phyloP scores from a whole-genome alignment of 768 basidiomycete species.

The Tricholoma matsutake region DNA sequence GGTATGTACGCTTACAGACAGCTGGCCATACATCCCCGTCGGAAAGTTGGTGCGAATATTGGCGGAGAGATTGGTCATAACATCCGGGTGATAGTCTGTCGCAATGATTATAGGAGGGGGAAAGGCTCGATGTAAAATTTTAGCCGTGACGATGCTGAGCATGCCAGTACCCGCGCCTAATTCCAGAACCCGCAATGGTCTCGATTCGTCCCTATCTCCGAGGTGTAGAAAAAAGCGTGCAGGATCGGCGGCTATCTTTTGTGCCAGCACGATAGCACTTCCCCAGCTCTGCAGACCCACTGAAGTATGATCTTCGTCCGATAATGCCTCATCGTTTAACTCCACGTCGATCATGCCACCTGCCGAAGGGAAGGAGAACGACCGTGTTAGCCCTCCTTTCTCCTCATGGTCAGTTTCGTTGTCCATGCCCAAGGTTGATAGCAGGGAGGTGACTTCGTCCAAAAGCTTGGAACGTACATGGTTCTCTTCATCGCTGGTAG shows the following conservation, averaged over 20 bases:
- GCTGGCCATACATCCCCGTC: constrained; percentile 5
- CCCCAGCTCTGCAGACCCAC: constrained; percentile 88
- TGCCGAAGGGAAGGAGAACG: constrained; percentile 44
- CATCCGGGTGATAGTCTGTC: constrained; percentile 78
- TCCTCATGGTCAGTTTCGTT: constrained; percentile 28
- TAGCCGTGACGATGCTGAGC: constrained; percentile 66
- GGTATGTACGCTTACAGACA: constrained; percentile 39
- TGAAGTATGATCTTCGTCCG: constrained; percentile 66
- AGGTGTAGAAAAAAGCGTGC: constrained; percentile 33
- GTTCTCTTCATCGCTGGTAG: constrained; percentile 31
- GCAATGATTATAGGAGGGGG: constrained; percentile 44
- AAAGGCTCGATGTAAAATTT: constrained; percentile 36
- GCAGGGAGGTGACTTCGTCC: constrained; percentile 57
- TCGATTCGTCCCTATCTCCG: background rate
- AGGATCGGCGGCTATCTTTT: constrained; percentile 53
- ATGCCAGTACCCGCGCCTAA: constrained; percentile 86
- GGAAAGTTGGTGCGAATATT: constrained; percentile 59
- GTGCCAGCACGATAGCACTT: constrained; percentile 67
- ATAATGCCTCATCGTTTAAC: constrained; percentile 68
- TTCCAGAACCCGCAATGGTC: constrained; percentile 56
- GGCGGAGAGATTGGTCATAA: constrained; percentile 59
- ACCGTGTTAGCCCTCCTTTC: constrained; percentile 45
- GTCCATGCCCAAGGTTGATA: constrained; percentile 48
- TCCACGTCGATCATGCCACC: constrained; percentile 40
- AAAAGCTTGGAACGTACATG: constrained; percentile 41